Evolutionary conservation across 352 stramenopile genomes (phyloP), one percentile per base, ranked within the genome.

Genomic region (Pythium oligandrum): DNA sequence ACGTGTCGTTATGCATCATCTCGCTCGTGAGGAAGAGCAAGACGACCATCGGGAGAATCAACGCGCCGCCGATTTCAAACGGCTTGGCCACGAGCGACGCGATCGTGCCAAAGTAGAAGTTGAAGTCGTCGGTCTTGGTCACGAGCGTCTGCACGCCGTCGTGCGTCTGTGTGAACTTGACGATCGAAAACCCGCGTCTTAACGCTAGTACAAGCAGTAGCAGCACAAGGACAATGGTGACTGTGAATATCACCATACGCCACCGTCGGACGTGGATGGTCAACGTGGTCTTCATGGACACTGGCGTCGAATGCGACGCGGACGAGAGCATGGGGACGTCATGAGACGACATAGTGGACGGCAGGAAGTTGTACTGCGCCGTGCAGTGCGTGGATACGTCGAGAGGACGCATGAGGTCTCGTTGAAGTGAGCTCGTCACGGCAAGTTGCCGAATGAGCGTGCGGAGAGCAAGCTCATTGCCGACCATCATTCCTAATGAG

Each of bases 21-120:
- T 61, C 57, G 44, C 66, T 56, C 4, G 74, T 67, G 11, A 69
- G 60, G 30, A 80, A 55, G 26, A 80, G 58, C 5, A 84, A 50
- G 39, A 58, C 61, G 44, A 83, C 32, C 32, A 85, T 63, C 2
- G 74, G 71, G 5, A 85, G 43, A 43, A 85, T 60, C 37, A 81
- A 36, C 4, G 61, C 40, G 6, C 70, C 51, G 1, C 52, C 63
- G 53, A 80, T 45, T 37, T 83, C 70, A 44, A 83, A 78, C 17
- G 69, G 49, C 43, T 76, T 76, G 8, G 67, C 60, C 3, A 75
- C 34, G 6, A 77, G 43, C 2, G 67, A 58, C 11, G 68, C 63
- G 2, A 46, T 34, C 7, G 68, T 79, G 9, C 70, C 74, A 8
- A 73, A 67, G 48, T 79, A 82, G 17, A 85, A 85, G 44, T 83